Percentiles rank a stretch among this genome's conserved stretches.
phyloP scores from a whole-genome alignment of 1,139 yeast species.

The Torulaspora pretoriensis region DNA sequence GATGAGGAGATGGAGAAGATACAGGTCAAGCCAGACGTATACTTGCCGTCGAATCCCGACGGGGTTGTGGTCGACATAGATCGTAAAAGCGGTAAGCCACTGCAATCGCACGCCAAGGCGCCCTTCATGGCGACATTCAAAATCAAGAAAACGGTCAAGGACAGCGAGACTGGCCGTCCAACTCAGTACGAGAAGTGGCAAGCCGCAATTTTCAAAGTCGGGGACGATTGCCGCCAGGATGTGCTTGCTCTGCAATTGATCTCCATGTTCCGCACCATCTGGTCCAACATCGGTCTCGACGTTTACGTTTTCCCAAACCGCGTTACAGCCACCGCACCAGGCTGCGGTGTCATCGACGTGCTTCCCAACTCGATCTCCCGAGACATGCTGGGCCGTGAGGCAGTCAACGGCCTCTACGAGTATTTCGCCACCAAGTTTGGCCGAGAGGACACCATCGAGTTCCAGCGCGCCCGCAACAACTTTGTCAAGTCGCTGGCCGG shows the following conservation, averaged over 20 bases:
- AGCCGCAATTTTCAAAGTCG: conserved; percentile 96
- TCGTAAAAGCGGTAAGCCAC: conserved; percentile 88
- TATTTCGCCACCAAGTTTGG: conserved; percentile 92
- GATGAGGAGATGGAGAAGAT: conserved; percentile 93
- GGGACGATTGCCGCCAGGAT: conserved; percentile 98
- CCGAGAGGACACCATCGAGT: conserved; percentile 83
- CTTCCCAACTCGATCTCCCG: conserved; percentile 91
- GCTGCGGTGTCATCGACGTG: conserved; percentile 98
- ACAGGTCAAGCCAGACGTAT: conserved; percentile 75
- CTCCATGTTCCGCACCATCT: conserved; percentile 85
- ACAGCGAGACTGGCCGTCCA: conserved; percentile 40
- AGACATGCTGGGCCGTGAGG: conserved; percentile 98
- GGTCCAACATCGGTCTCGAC: conserved; percentile 84
- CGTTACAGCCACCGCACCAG: conserved; percentile 98
- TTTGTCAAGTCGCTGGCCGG: conserved; percentile 94
- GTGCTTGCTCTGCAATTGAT: conserved; percentile 89
- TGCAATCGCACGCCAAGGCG: conserved; percentile 98
- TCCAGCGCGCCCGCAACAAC: conserved; percentile 86
- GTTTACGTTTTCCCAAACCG: conserved; percentile 88
- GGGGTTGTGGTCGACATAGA: conserved; percentile 91
- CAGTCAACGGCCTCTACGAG: conserved; percentile 93
- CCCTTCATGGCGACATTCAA: conserved; percentile 97
- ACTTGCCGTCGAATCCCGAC: conserved; percentile 94
- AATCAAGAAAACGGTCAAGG: conserved; percentile 57
- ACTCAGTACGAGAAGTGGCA: conserved; percentile 63